These are phyloP conservation scores for Pseudonectria buxi DNA, from an alignment of 2,329 filamentous ascomycete genomes.

Conservation along the genomic window DNA sequence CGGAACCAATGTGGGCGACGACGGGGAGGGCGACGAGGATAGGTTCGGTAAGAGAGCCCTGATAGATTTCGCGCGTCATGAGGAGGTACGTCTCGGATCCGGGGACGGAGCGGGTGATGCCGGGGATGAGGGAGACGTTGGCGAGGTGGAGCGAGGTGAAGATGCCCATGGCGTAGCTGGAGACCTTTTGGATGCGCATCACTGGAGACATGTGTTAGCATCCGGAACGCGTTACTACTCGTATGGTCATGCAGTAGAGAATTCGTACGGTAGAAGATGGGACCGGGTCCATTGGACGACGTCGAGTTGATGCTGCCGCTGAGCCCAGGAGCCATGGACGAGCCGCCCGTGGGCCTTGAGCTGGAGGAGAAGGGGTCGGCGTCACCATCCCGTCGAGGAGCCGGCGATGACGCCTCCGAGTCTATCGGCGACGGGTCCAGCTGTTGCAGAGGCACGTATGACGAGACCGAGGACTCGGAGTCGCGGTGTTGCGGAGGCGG, in stretches of 20 bases:
- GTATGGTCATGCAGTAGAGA: background rate
- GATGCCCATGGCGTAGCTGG: conserved; percentile 73
- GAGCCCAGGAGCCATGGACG: conserved; percentile 45
- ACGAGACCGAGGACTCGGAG: conserved; percentile 40
- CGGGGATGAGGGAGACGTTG: conserved; percentile 76
- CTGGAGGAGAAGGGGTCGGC: conserved; percentile 20
- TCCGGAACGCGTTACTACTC: too few species aligned
- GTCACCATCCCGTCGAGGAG: conserved; percentile 23
- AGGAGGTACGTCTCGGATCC: conserved; percentile 80
- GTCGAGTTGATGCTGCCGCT: conserved; percentile 36
- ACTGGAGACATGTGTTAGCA: conserved; percentile 9
- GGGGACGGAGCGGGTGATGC: conserved; percentile 64
- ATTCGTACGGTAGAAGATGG: conserved; percentile 67
- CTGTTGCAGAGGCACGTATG: conserved; percentile 60
- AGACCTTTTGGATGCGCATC: conserved; percentile 73
- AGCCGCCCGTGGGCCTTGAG: conserved; percentile 37
- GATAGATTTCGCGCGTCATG: conserved; percentile 86
- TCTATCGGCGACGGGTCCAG: conserved; percentile 79
- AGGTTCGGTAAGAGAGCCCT: conserved; percentile 73
- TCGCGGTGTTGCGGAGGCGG: conserved; percentile 24
- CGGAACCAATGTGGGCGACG: conserved; percentile 67
- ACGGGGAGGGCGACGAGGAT: conserved; percentile 72
- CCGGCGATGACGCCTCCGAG: conserved; percentile 33
- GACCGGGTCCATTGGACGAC: conserved; percentile 46
- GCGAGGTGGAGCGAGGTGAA: conserved; percentile 72